Evolutionary conservation across 352 stramenopile species (phyloP).

Genomic region (Pythium myriotylum): DNA sequence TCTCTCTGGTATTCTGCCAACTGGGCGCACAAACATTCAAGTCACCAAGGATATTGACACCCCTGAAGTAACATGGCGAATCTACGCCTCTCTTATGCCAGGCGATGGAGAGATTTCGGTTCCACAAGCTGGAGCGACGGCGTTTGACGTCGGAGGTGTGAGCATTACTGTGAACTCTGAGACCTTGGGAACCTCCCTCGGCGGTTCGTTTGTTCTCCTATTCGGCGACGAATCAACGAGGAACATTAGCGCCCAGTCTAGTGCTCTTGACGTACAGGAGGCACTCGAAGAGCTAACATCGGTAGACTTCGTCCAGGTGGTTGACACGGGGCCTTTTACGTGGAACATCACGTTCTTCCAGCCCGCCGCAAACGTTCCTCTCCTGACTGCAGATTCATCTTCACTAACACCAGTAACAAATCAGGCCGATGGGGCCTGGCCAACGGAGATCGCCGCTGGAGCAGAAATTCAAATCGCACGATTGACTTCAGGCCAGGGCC

Average conservation of each 20-base stretch:
- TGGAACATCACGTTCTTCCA: constrained; percentile 52
- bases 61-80: constrained; percentile 5
- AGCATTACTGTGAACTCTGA: background rate
- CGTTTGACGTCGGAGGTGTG: constrained; percentile 1
- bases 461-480: constrained; percentile 23
- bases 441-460: background rate
- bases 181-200: constrained; percentile 7
- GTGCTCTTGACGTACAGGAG: constrained; percentile 30
- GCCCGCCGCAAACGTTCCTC: constrained; percentile 29
- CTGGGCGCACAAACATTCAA: constrained; percentile 22
- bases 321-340: background rate
- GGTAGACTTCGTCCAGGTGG: constrained; percentile 32
- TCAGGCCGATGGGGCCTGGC: constrained; percentile 20
- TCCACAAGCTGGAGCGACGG: background rate
- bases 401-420: background rate
- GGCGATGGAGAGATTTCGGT: background rate
- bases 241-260: constrained; percentile 6
- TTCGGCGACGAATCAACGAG: constrained; percentile 23
- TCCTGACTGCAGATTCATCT: constrained; percentile 21
- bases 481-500: constrained; percentile 29
- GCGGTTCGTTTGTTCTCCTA: constrained; percentile 34
- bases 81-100: constrained; percentile 1
- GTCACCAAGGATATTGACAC: constrained; percentile 15
- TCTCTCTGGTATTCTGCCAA: constrained; percentile 10
- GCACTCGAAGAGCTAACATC: constrained; percentile 36